A percentile compares a stretch with the other conserved stretches of the same genome.
Conservation (phyloP, 305 asterid species). For the Petunia hybrid region DNA sequence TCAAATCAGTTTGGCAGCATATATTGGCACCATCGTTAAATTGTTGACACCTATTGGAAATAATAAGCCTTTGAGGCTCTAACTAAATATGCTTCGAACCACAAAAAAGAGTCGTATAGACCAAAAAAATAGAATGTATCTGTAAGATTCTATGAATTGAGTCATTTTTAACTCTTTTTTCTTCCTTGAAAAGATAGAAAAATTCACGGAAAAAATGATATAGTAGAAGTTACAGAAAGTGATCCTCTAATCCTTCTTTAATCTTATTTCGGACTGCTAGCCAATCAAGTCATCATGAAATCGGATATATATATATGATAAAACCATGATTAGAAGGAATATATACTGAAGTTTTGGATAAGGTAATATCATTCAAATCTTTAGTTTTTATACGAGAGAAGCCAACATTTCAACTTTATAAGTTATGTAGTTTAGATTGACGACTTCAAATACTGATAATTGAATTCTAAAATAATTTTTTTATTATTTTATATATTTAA, state of each 20-base stretch:
- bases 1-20: background rate
- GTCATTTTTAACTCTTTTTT: background rate
- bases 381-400: too few species aligned
- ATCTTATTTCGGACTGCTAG: too few species aligned
- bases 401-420: too few species aligned
- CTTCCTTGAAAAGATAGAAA: slow-evolving; percentile 8
- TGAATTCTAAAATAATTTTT: too few species aligned
- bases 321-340: too few species aligned
- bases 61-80: background rate
- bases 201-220: background rate
- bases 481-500: too few species aligned
- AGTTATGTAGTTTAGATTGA: too few species aligned
- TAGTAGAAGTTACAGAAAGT: background rate
- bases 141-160: background rate
- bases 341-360: too few species aligned
- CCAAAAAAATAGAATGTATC: background rate
- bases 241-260: background rate
- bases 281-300: too few species aligned
- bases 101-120: background rate
- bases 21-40: background rate
- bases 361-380: too few species aligned
- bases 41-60: background rate
- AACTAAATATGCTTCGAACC: background rate
- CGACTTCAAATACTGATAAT: too few species aligned
- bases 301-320: too few species aligned